phyloP scores from a whole-genome alignment of 2,329 filamentous ascomycete genomes.

The Neocatenulostroma microsporum region DNA sequence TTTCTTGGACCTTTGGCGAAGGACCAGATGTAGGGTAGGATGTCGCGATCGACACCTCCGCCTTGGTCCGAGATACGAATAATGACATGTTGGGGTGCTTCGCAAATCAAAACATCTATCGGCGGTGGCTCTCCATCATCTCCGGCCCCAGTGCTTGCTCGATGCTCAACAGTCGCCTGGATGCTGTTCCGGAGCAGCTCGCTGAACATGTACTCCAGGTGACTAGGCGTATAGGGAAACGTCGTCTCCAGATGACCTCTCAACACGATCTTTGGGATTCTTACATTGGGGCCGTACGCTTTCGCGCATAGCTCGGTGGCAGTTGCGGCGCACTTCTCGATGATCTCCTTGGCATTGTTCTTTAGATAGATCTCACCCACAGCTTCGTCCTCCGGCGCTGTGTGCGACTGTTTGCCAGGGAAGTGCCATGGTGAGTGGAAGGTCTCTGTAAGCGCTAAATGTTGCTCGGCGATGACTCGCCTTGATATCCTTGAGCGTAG shows the following conservation, averaged over 20 bases:
- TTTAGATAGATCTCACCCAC: constrained; percentile 93
- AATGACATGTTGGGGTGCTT: constrained; percentile 89
- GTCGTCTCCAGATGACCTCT: constrained; percentile 80
- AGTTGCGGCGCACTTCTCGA: constrained; percentile 71
- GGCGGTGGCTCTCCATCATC: constrained; percentile 55
- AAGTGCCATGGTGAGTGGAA: constrained; percentile 89
- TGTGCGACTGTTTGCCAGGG: constrained; percentile 58
- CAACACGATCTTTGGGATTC: constrained; percentile 73
- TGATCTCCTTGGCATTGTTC: constrained; percentile 82
- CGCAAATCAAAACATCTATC: constrained; percentile 90
- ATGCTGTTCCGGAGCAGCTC: constrained; percentile 93
- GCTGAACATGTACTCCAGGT: constrained; percentile 94
- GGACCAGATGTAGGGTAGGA: constrained; percentile 88
- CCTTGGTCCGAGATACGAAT: constrained; percentile 94
- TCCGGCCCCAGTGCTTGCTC: too few species aligned
- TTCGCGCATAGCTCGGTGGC: constrained; percentile 66
- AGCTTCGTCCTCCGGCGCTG: constrained; percentile 64
- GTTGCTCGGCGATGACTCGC: constrained; percentile 94
- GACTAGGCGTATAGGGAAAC: constrained; percentile 93
- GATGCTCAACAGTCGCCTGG: constrained; percentile 78
- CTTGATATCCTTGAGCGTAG: constrained; percentile 86
- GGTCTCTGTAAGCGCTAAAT: constrained; percentile 88
- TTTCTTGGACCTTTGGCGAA: constrained; percentile 75
- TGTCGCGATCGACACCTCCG: constrained; percentile 77
- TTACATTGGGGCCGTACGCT: constrained; percentile 62